A percentile compares a stretch with the other conserved stretches of the same genome.
These are phyloP conservation scores for Mucor piriformis DNA, from an alignment of 371 early-diverging fungal species.

Conservation along the genomic window DNA sequence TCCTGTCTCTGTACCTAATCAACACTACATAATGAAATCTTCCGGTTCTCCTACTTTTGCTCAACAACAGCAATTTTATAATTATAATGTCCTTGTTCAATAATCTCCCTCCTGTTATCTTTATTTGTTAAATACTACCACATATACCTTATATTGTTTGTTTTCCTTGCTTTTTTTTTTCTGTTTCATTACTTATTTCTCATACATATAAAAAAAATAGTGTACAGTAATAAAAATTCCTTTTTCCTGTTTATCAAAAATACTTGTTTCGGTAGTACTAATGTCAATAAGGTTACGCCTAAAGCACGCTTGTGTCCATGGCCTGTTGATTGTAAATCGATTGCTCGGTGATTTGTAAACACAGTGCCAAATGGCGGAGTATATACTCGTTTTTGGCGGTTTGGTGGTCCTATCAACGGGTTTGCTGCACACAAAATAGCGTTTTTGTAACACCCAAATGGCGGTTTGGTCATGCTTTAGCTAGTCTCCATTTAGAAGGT, in stretches of 20 bases:
- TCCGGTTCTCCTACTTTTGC: constrained; percentile 10
- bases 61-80: constrained; percentile 7
- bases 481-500: too few relatives aligned
- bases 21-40: constrained; percentile 5
- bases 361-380: too few relatives aligned
- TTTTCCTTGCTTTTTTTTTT: background rate
- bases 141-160: constrained; percentile 4
- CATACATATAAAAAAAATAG: background rate
- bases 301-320: too few relatives aligned
- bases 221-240: background rate
- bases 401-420: too few relatives aligned
- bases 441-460: too few relatives aligned
- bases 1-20: constrained; percentile 37
- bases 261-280: too few relatives aligned
- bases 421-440: too few relatives aligned
- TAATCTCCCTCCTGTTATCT: constrained; percentile 7
- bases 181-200: constrained; percentile 4
- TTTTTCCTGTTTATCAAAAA: background rate
- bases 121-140: constrained; percentile 7
- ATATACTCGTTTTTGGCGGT: too few relatives aligned
- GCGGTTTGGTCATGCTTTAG: too few relatives aligned
- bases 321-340: too few relatives aligned
- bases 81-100: constrained; percentile 15
- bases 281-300: too few relatives aligned
- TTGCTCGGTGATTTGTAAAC: too few relatives aligned